Conservation (phyloP, 148 eudicot species). For the Rhododendron molle region DNA sequence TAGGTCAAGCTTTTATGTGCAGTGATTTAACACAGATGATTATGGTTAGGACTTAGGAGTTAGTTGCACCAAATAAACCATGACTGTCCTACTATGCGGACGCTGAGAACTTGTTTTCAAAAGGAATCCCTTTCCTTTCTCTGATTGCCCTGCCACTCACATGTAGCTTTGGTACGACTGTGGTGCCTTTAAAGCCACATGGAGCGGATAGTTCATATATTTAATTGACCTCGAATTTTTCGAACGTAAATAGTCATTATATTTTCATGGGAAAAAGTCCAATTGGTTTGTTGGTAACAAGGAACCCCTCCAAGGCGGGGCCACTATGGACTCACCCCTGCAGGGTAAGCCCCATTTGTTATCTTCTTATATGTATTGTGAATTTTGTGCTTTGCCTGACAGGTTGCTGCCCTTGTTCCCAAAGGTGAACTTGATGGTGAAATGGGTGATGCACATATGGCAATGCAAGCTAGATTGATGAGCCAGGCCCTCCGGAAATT, state of each 20-base stretch:
- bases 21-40: not conserved
- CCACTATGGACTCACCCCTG: not conserved
- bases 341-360: not conserved
- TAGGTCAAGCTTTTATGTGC: constrained; percentile 2
- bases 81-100: not conserved
- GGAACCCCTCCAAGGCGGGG: not conserved
- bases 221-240: not conserved
- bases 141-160: not conserved
- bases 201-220: not conserved
- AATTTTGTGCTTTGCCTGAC: constrained; percentile 13
- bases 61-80: not conserved
- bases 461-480: constrained; percentile 99
- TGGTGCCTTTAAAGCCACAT: not conserved
- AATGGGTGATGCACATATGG: constrained; percentile 99
- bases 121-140: not conserved
- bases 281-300: not conserved
- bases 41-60: not conserved
- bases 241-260: not conserved
- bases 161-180: not conserved
- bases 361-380: not conserved
- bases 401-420: constrained; percentile 99
- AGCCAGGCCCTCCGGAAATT: constrained; percentile 98
- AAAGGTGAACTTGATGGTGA: constrained; percentile 98
- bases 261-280: not conserved
- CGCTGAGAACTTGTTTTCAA: not conserved